Percentiles rank a stretch among this genome's conserved stretches.
Conservation (phyloP, 2,329 filamentous ascomycete species). For the Ophiosphaerella herpotricha region DNA sequence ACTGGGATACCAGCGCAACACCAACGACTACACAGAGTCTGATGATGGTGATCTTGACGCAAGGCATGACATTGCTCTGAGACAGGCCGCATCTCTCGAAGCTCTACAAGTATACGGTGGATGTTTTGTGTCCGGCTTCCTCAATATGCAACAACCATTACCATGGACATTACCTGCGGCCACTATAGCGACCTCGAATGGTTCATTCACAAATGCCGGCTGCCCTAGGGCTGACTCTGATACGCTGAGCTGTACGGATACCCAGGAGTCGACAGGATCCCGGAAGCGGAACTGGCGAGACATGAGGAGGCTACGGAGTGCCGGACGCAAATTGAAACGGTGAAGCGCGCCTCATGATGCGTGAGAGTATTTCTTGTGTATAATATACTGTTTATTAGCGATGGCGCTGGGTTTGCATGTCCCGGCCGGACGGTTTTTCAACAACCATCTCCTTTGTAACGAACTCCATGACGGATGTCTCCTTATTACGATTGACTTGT, state of each 20-base stretch:
- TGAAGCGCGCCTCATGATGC: constrained; percentile 1
- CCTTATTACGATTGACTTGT: background rate
- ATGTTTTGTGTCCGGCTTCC: constrained; percentile 37
- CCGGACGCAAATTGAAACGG: constrained; percentile 9
- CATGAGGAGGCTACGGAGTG: constrained; percentile 24
- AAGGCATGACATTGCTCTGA: constrained; percentile 23
- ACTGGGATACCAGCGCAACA: constrained; percentile 18
- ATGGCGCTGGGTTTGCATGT: constrained; percentile 18
- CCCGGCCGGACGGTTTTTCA: background rate
- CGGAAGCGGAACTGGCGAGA: constrained; percentile 28
- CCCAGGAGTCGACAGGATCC: constrained; percentile 15
- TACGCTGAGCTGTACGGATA: constrained; percentile 27
- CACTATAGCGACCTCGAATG: constrained; percentile 14
- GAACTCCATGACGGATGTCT: constrained; percentile 3
- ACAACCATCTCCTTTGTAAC: constrained; percentile 18
- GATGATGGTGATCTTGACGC: constrained; percentile 28
- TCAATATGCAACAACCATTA: constrained; percentile 29
- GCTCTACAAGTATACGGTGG: constrained; percentile 40
- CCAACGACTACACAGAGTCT: constrained; percentile 22
- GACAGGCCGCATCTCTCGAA: constrained; percentile 32
- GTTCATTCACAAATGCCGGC: constrained; percentile 17
- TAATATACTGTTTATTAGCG: constrained; percentile 15
- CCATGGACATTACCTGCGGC: constrained; percentile 30
- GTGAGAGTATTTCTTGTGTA: constrained; percentile 5
- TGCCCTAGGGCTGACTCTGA: constrained; percentile 40